phyloP scores from a whole-genome alignment of 2,329 filamentous ascomycete species.

The Stemphylium lycopersici region DNA sequence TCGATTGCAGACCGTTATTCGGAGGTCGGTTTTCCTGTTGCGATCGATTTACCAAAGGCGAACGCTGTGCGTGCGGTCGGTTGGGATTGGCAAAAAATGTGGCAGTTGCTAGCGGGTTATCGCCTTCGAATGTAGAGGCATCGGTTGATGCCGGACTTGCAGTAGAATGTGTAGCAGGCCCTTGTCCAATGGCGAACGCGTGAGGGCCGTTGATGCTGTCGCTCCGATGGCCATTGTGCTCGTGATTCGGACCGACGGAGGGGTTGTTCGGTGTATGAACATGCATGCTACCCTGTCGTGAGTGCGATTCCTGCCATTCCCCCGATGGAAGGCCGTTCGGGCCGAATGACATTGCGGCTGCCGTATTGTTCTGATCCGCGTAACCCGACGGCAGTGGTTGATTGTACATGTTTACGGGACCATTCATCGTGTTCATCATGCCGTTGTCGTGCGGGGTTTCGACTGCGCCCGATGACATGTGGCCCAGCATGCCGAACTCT shows the following conservation, averaged over 20 bases:
- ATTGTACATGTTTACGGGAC: conserved; percentile 45
- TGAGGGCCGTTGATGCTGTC: conserved; percentile 53
- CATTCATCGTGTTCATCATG: conserved; percentile 43
- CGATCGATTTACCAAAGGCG: conserved; percentile 33
- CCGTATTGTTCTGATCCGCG: conserved; percentile 28
- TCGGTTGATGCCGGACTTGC: conserved; percentile 61
- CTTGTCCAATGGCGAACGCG: conserved; percentile 68
- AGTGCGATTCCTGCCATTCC: conserved; percentile 49
- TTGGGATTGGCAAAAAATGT: conserved; percentile 44
- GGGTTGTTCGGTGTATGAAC: conserved; percentile 52
- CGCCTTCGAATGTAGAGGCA: conserved; percentile 52
- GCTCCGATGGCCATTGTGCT: conserved; percentile 36
- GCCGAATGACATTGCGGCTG: conserved; percentile 41
- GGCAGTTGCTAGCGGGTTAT: conserved; percentile 46
- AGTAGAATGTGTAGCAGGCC: conserved; percentile 61
- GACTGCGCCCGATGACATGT: conserved; percentile 92
- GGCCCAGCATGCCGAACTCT: conserved; percentile 94
- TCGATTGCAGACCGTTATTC: conserved; percentile 40
- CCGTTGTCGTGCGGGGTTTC: conserved; percentile 72
- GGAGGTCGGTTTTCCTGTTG: conserved; percentile 35
- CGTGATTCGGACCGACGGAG: conserved; percentile 44
- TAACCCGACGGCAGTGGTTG: conserved; percentile 48
- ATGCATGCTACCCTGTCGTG: conserved; percentile 53
- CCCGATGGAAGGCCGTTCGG: conserved; percentile 32
- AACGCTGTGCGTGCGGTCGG: conserved; percentile 39